Percentiles rank a stretch among this genome's conserved stretches.
Evolutionary conservation across 495 filamentous ascomycete genomes (phyloP).

Genomic region (Symbiotaphrina buchneri): DNA sequence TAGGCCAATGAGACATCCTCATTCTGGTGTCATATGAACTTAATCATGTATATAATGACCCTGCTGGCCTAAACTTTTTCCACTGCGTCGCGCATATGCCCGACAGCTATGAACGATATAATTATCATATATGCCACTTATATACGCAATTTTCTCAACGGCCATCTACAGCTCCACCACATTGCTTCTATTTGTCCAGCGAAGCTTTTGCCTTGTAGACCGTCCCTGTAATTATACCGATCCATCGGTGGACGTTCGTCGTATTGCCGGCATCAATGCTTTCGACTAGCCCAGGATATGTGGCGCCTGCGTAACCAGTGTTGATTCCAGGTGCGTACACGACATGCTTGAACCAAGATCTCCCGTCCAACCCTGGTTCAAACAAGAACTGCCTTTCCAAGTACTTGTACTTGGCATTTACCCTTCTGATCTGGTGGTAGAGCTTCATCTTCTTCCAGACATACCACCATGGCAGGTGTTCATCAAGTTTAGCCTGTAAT

Average conservation of each 20-base stretch:
- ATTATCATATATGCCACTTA: too few relatives aligned
- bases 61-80: too few relatives aligned
- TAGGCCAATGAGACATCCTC: too few relatives aligned
- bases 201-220: too few relatives aligned
- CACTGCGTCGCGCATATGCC: too few relatives aligned
- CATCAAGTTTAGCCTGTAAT: constrained; percentile 21
- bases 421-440: constrained; percentile 23
- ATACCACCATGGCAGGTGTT: constrained; percentile 51
- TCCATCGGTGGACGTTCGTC: constrained; percentile 5
- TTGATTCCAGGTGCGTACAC: constrained; percentile 10
- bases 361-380: constrained; percentile 7
- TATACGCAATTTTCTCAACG: too few relatives aligned
- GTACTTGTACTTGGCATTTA: constrained; percentile 22
- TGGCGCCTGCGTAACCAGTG: constrained; percentile 10
- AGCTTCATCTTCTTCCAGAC: constrained; percentile 46
- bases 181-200: too few relatives aligned
- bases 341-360: constrained; percentile 10
- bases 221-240: too few relatives aligned
- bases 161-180: too few relatives aligned
- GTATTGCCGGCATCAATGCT: constrained; percentile 5
- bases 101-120: too few relatives aligned
- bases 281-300: constrained; percentile 9
- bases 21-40: too few relatives aligned
- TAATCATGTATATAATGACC: too few relatives aligned
- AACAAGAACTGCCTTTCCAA: constrained; percentile 9